Evolutionary conservation across 2,329 filamentous ascomycete species (phyloP), one percentile per base, ranked within the genome.

Genomic region (Zalaria sp.): DNA sequence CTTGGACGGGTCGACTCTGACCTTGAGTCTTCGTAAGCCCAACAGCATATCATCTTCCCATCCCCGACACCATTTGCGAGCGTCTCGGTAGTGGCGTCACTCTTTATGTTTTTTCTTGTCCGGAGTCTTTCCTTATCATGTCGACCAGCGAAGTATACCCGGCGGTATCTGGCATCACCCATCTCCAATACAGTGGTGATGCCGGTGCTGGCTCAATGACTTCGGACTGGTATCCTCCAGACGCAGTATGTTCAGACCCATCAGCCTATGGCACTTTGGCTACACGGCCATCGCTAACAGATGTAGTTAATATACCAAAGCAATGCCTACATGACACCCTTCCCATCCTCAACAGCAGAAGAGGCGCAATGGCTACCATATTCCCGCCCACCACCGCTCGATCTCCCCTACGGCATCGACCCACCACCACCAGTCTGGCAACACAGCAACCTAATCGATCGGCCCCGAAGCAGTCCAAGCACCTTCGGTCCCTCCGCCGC

Each of bases 391-490:
- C 37, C 11, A 31, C 18, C 29, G 9, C 27, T 28, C 5, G 37
- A 43, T 25, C 8, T n/a, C 25, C 27, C 38, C 9, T 34, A 43
- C 36, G 34, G 42, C 31, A 40, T 40, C 42, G 35, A 37, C 9
- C 34, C 40, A 8, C 42, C 42, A 27, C 37, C 43, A 3, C 32
- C 40, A 27, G 8, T 43, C 31, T 11, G 35, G 10, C 43, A 25
- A 39, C 46, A 43, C 48, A 48, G 35, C 34, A 31, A 6, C 38
- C 38, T 35, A 29, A 45, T 27, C 46, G 47, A 28, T 31, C 51
- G 63, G 7, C 59, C 64, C 31, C 57, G 58, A 40, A 67, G 64
- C 47, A 66, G 60, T 45, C 64, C 64, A n/a, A 63, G 61, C 42
- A 59, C 58, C 1, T 60, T 67, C 39, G 61, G 60, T 27, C 60